Evolutionary conservation across 305 asterid species (phyloP), one percentile per base, ranked within the genome.

Genomic region (Solanum chacoense): DNA sequence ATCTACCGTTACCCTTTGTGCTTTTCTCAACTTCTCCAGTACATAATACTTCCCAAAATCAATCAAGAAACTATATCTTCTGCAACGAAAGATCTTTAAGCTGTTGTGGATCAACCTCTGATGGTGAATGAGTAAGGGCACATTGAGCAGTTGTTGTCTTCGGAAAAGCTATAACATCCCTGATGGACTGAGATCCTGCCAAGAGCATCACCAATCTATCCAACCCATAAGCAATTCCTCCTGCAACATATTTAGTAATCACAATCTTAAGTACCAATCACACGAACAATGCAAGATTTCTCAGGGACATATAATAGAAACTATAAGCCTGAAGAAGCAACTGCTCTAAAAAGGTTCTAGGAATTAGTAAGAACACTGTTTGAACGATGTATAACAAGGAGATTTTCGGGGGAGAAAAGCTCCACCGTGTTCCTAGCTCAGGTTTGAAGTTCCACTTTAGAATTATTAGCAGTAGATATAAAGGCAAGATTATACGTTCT

Each of bases 121-220:
- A 95, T 63, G 99, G 99, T n/a, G 99, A 87, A 63, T 88, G 98
- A 87, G 99, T 95, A 26, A 97, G 96, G 83, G 99, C 98, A 75
- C 99, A 97, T 38, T 94, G 98, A 28, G 98, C 99, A 18, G 99
- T 92, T 1, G 98, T 94, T 34, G 99, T 97, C 93, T 97, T 97
- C 3, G 99, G 99, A 88, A 97, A 97, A 71, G 99, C 99, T 42
- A 97, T 97, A 18, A 97, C 99, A 87, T 97, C 99, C 92, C 98
- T 93, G 34, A 97, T 97, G 59, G 99, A 96, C 86, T 88, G 91
- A 65, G 98, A 92, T 84, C 95, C 96, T 3, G 98, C 94, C 93
- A 97, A 91, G 34, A 97, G 94, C 99, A 97, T 97, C 86, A 91
- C 96, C 90, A 97, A 91, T 92, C 99, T 91, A 91, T 97, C 99